Base-by-base conservation (phyloP, 2,329 filamentous ascomycete genomes). In the Talaromyces sp. region DNA sequence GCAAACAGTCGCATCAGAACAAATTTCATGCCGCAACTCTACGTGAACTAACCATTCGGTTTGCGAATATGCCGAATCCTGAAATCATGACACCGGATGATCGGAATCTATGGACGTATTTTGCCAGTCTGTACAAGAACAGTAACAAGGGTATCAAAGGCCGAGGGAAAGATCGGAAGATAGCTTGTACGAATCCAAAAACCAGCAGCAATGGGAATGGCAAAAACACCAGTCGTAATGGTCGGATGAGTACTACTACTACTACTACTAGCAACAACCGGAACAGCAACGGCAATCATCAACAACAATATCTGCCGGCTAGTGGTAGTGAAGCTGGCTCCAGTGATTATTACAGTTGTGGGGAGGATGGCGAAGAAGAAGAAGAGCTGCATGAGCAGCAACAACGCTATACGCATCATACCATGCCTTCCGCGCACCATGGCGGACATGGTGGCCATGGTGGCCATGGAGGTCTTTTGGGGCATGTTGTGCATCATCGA, bases 121-220 rank as follows among this genome's bases (percentile, higher is more conserved):
- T 97, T 69, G 83, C 86, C 3, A 81, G 81, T 0, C 80, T 96
- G n/a, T 97, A 96, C 81, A 96, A 96, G 79, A 95, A 97, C 76
- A 92, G 89, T 76, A 97, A 97, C 81, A 96, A 96, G 74, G 94
- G 94, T 1, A 97, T 97, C 79, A 97, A 97, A 75, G 94, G 94
- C 10, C 86, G 94, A 46, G 94, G 94, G 43, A 94, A 93, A 70
- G 89, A 92, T 65, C 81, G 90, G 19, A 67, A 72, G 6, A 75
- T 76, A 52, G 69, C 72, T 17, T 69, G 64, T 65, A 36, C 69
- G 28, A 25, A 33, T 1, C 17, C 40, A n/a, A 48, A 51, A 15
- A 39, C 33, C 15, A 43, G 10, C 10, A 19, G 22, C 52, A 43
- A 22, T n/a, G 28, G 52, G 3, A 41, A 5, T 9, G 25, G 37